A percentile compares a stretch with the other conserved stretches of the same genome.
Conservation (phyloP, 2,329 filamentous ascomycete genomes). For the Magnaporthales sp. region DNA sequence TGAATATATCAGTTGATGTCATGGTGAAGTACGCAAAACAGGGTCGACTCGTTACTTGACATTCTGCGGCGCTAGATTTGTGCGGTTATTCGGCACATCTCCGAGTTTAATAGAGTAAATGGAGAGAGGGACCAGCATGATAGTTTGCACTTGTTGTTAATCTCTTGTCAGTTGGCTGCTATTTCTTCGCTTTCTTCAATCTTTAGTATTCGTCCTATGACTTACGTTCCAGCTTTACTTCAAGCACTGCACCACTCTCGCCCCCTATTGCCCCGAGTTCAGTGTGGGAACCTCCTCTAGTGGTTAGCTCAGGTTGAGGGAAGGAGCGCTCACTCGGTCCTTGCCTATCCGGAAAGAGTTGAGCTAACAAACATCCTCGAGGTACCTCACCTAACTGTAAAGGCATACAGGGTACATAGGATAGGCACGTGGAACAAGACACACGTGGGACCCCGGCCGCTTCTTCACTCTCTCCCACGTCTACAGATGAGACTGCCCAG, state of each 20-base stretch:
- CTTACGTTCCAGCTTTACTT: too few species aligned
- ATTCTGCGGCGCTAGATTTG: too few species aligned
- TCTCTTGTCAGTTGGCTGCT: not conserved
- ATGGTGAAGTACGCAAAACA: not conserved
- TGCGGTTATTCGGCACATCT: too few species aligned
- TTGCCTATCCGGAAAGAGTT: too few species aligned
- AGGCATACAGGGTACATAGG: too few species aligned
- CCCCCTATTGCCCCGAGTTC: too few species aligned
- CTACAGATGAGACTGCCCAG: not conserved
- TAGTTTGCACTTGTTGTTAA: not conserved
- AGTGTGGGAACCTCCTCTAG: not conserved
- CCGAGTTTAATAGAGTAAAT: not conserved
- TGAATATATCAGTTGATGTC: not conserved
- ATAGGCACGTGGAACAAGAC: not conserved
- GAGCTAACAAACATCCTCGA: not conserved
- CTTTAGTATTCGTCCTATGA: not conserved
- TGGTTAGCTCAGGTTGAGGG: not conserved
- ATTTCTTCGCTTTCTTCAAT: not conserved
- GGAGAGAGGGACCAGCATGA: not conserved
- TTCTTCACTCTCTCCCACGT: not conserved
- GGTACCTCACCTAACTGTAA: not conserved
- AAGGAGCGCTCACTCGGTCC: not conserved
- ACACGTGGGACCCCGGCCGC: not conserved
- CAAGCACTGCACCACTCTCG: too few species aligned
- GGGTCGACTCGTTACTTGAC: too few species aligned